Evolutionary conservation across 78 protist genomes (phyloP).

Genomic region (Dictyostelium intermedium): DNA sequence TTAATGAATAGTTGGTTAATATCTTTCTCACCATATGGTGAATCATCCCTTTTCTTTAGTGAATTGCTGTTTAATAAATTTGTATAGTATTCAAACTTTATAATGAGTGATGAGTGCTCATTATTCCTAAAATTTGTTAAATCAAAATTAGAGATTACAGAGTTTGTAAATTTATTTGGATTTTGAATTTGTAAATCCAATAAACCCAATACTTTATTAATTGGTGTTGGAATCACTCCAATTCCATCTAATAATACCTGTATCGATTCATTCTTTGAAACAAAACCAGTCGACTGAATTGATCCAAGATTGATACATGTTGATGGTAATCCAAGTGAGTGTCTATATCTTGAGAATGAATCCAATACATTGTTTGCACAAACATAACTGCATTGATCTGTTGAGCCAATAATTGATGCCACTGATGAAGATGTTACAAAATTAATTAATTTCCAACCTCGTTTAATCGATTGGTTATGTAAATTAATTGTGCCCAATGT

Average conservation of each 20-base stretch:
- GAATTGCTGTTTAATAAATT: not conserved
- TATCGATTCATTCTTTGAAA: constrained; percentile 9
- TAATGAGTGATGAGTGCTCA: not conserved
- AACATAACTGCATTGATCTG: constrained; percentile 74
- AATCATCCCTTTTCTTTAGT: not conserved
- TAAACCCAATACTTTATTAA: not conserved
- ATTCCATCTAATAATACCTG: not conserved
- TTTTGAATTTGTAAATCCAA: not conserved
- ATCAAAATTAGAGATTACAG: not conserved
- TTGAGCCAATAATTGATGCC: not conserved
- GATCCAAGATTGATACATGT: constrained; percentile 65
- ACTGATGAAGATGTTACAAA: constrained; percentile 68
- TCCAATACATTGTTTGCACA: constrained; percentile 85
- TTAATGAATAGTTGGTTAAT: not conserved
- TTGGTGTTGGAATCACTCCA: not conserved
- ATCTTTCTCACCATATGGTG: not conserved
- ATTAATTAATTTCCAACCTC: not conserved
- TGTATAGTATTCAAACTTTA: not conserved
- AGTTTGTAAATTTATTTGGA: not conserved
- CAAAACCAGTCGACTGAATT: constrained; percentile 14
- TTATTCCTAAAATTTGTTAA: not conserved
- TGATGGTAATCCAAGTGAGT: constrained; percentile 27
- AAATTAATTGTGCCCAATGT: constrained; percentile 76
- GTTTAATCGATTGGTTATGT: constrained; percentile 32
- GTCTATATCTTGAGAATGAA: constrained; percentile 47